Evolutionary conservation across 2,329 filamentous ascomycete species (phyloP).

Genomic region (Sphaerulina musiva): DNA sequence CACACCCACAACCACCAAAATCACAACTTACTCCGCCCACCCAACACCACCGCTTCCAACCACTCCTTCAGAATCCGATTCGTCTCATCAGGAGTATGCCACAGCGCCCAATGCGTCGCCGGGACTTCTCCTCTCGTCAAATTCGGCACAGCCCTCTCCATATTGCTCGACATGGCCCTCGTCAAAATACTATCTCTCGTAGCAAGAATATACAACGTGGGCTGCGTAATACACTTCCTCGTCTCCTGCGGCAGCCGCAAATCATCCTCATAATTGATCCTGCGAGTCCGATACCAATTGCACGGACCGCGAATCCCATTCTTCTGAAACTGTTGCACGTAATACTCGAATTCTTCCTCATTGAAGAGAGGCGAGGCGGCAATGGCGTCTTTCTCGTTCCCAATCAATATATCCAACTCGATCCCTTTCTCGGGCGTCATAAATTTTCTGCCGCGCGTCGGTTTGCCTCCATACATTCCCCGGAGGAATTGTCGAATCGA

Average conservation of each 20-base stretch:
- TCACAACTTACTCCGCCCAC: conserved; percentile 42
- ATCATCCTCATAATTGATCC: conserved; percentile 74
- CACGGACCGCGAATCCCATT: conserved; percentile 69
- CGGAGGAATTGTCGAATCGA: conserved; percentile 64
- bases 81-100: conserved; percentile 62
- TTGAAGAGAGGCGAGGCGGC: conserved; percentile 52
- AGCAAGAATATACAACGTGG: conserved; percentile 69
- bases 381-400: conserved; percentile 25
- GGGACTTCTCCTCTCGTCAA: conserved; percentile 61
- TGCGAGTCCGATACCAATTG: conserved; percentile 63
- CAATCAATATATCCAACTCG: conserved; percentile 52
- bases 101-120: conserved; percentile 75
- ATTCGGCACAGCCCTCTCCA: conserved; percentile 61
- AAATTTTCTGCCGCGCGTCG: conserved; percentile 48
- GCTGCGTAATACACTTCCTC: conserved; percentile 32
- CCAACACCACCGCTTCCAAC: conserved; percentile 52
- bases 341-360: conserved; percentile 68
- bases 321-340: conserved; percentile 63
- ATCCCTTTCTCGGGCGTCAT: conserved; percentile 60
- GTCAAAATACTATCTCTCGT: conserved; percentile 65
- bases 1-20: no score
- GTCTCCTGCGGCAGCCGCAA: conserved; percentile 26
- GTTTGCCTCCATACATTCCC: conserved; percentile 61
- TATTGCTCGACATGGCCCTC: conserved; percentile 61
- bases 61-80: conserved; percentile 65